Evolutionary conservation across 768 basidiomycete species (phyloP), one percentile per base, ranked within the genome.

Genomic region (Amanita subjunquillea): DNA sequence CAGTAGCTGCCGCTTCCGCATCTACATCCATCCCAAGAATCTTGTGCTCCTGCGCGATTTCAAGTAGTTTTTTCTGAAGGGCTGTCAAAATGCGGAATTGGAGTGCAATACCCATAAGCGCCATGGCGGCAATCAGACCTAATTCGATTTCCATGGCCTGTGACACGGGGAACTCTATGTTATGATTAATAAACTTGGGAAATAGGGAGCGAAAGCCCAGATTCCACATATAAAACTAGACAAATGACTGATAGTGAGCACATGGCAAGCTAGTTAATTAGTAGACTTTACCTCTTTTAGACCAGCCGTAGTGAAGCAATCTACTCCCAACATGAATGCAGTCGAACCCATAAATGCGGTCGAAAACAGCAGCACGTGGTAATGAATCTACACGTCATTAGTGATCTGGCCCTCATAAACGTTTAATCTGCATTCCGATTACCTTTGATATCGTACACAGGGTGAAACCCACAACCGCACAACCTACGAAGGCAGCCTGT

Each of bases 91-190:
- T 82, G 50, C 88, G 86, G 60, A 93, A 77, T 68, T 97, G 95
- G 43, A 96, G 86, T 2, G 93, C 90, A 27, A 83, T 80, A 40
- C 91, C 91, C 82, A 89, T 88, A 51, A 95, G 70, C 23, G 88
- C 74, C 38, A 94, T 73, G 2, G 91, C 91, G 41, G 75, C 89
- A 54, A 91, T 80, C 58, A 96, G 78, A 27, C 92, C 94, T 29
- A 97, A 76, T 63, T 96, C 94, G 54, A 97, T 92, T 63, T 89
- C 77, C 91, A 94, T 95, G 6, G 83, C 83, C 63, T 93, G 91
- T 4, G 87, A 78, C 49, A 94, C 81, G 29, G 92, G 91, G 62
- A 88, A 94, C 48, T 77, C 69, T 54, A 88, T 87, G 55, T 77
- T 72, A 59, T 82, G 76, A 49, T 71, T 67, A 20, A 74, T 69